phyloP scores from a whole-genome alignment of 78 protist genomes.

The Isochrysis galbana region DNA sequence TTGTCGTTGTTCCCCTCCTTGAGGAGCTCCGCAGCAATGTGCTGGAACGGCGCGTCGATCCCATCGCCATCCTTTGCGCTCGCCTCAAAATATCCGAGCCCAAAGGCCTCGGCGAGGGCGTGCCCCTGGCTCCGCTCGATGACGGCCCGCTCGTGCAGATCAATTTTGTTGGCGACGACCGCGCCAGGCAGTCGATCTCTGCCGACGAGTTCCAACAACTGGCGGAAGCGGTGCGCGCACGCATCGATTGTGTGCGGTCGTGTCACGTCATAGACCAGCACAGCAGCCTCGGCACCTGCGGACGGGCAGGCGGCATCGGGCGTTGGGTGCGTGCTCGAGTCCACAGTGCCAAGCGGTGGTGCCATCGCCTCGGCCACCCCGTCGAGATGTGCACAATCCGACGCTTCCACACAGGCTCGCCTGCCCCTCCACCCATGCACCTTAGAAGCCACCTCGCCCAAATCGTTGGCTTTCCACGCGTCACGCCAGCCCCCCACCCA shows the following conservation, averaged over 20 bases:
- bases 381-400: too few relatives aligned
- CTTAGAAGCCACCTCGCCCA: too few relatives aligned
- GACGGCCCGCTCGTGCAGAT: conserved; percentile 24
- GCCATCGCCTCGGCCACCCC: too few relatives aligned
- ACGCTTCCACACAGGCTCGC: too few relatives aligned
- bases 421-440: too few relatives aligned
- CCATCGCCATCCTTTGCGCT: conserved; percentile 4
- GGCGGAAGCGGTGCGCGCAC: neutral
- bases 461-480: too few relatives aligned
- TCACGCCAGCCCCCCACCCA: too few relatives aligned
- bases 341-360: too few relatives aligned
- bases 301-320: too few relatives aligned
- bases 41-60: conserved; percentile 11
- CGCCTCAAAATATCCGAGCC: neutral
- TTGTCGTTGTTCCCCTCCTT: neutral
- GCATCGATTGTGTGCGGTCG: conserved; percentile 7
- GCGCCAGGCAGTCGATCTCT: neutral
- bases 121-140: neutral
- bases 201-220: neutral
- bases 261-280: conserved; percentile 38
- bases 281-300: neutral
- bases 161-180: conserved; percentile 37
- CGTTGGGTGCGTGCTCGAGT: too few relatives aligned
- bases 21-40: conserved; percentile 12
- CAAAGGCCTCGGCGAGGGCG: neutral